Evolutionary conservation across 2,329 filamentous ascomycete genomes (phyloP).

Genomic region (Cladophialophora immunda): DNA sequence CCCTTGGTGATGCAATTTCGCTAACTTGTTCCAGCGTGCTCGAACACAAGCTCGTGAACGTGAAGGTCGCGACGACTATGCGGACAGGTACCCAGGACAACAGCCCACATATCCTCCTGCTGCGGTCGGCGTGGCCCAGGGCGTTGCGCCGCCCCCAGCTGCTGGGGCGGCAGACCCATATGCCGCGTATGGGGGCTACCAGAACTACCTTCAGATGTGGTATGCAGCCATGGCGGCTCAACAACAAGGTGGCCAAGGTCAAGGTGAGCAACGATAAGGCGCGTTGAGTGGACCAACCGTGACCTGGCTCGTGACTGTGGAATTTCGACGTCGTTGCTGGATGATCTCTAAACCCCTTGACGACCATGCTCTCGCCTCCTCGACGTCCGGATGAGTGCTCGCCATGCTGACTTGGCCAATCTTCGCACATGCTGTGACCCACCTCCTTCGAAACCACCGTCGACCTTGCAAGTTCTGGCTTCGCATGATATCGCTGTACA

Average conservation of each 20-base stretch:
- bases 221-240: slow-evolving; percentile 73
- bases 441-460: slow-evolving; percentile 14
- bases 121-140: slow-evolving; percentile 46
- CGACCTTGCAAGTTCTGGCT: slow-evolving; percentile 11
- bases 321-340: slow-evolving; percentile 29
- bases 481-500: slow-evolving; percentile 9
- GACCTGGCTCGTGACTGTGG: slow-evolving; percentile 35
- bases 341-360: slow-evolving; percentile 28
- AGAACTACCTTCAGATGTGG: slow-evolving; percentile 82
- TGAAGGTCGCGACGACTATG: slow-evolving; percentile 50
- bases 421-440: slow-evolving; percentile 29
- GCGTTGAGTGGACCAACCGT: slow-evolving; percentile 39
- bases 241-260: slow-evolving; percentile 46
- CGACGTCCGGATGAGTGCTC: slow-evolving; percentile 21
- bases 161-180: slow-evolving; percentile 72
- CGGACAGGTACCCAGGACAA: slow-evolving; percentile 44
- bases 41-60: slow-evolving; percentile 54
- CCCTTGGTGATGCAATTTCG: slow-evolving; percentile 38
- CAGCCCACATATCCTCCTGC: slow-evolving; percentile 42
- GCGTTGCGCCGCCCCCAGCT: slow-evolving; percentile 57
- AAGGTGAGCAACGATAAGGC: slow-evolving; percentile 44
- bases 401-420: slow-evolving; percentile 17
- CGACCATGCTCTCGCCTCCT: slow-evolving; percentile 28
- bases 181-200: slow-evolving; percentile 82
- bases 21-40: slow-evolving; percentile 52